Evolutionary conservation across 371 early-diverging fungal genomes (phyloP).

Genomic region (Chytridium lagenaria): DNA sequence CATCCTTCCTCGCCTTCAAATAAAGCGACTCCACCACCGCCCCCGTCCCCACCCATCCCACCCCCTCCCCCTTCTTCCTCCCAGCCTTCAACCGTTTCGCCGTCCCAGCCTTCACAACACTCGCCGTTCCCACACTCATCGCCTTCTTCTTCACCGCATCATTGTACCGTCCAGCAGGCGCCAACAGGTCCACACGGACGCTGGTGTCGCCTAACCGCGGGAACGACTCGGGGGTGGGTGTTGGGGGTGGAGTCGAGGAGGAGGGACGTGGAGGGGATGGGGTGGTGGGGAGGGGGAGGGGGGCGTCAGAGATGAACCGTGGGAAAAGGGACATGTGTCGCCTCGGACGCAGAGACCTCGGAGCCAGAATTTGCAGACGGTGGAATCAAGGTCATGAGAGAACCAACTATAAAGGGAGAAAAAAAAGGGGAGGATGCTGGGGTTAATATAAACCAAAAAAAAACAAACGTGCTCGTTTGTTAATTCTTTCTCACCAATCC

Average conservation of each 20-base stretch:
- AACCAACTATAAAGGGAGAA: constrained; percentile 57
- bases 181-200: constrained; percentile 18
- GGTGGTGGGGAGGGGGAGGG: not conserved
- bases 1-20: constrained; percentile 45
- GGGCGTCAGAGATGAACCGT: constrained; percentile 36
- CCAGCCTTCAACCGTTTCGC: not conserved
- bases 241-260: not conserved
- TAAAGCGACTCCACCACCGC: constrained; percentile 43
- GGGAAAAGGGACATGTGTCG: constrained; percentile 68
- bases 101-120: not conserved
- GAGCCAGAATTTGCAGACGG: constrained; percentile 79
- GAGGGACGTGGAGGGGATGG: not conserved
- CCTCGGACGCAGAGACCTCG: constrained; percentile 75
- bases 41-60: too few relatives aligned
- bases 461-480: not conserved
- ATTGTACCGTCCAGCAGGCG: constrained; percentile 24
- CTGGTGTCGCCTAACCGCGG: not conserved
- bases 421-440: not conserved
- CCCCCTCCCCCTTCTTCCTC: not conserved
- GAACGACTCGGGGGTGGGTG: not conserved
- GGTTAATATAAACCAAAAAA: not conserved
- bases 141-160: constrained; percentile 14
- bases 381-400: constrained; percentile 73
- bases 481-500: constrained; percentile 57
- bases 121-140: constrained; percentile 4